Base-by-base conservation (phyloP, 805 yeast species). In the Brettanomyces naardenensis region DNA sequence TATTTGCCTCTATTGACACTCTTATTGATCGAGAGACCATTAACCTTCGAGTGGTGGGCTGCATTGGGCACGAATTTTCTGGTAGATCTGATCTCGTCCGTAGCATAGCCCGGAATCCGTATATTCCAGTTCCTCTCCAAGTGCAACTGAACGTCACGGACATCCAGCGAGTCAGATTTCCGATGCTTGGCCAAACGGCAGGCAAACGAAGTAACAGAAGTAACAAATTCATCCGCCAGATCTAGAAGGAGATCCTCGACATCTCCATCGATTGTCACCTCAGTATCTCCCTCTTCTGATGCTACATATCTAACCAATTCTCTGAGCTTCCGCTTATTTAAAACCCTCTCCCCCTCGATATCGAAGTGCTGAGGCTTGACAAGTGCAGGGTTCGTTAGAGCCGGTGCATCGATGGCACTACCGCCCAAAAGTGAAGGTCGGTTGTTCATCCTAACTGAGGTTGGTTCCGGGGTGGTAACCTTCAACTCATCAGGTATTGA, bases 131-230 rank as follows among this genome's bases (percentile, higher is more conserved):
- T 88, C 50, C 84, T 75, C 51, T 88, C 95, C 49, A 92, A 66
- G 58, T 92, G 96, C 40, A 92, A 61, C 58, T 92, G 97, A 36
- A 94, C 74, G 57, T 92, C 99, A 49, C 78, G 78, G 13, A 84
- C 86, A 47, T 90, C 97, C 19, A 92, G 66, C 27, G 81, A 74
- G 43, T 90, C 95, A 5, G 86, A 76, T 53, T 85, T 87, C 49
- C 99, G 73, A 55, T 90, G 97, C 57, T 92, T 92, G 18, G 99
- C 97, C 46, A 92, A 68, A 38, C 94, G 74, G 56, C 97, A 90
- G 1, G 97, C 95, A 65, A 92, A 92, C 3, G 87, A 69, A 0
- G 97, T 88, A 2, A 94, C 95, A 34, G 85, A 80, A 6, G 83
- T 74, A 13, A 92, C 92, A 54, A 92, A 92, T 54, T 92, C 97